A percentile compares a stretch with the other conserved stretches of the same genome.
phyloP scores from a whole-genome alignment of 1,284 basidiomycete genomes.

The Pascua guehoae region DNA sequence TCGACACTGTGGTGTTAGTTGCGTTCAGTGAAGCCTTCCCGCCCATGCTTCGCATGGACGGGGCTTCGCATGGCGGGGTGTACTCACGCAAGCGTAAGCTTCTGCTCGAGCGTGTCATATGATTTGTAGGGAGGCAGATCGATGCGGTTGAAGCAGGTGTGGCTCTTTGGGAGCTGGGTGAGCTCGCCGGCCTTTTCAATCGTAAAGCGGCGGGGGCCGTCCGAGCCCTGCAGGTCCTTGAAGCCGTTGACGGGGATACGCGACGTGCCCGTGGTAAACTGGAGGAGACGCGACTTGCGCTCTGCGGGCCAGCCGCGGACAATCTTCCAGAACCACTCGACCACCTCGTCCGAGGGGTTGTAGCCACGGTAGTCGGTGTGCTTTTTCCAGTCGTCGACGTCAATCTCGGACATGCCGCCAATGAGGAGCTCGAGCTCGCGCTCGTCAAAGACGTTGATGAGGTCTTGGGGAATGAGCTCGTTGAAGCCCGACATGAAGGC shows the following conservation, averaged over 20 bases:
- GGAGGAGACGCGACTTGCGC: constrained; percentile 86
- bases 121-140: constrained; percentile 89
- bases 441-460: constrained; percentile 97
- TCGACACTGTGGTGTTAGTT: constrained; percentile 58
- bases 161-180: constrained; percentile 76
- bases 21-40: not conserved
- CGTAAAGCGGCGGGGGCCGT: constrained; percentile 90
- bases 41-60: too few relatives aligned
- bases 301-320: constrained; percentile 94
- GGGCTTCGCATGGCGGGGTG: not conserved
- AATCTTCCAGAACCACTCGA: constrained; percentile 99
- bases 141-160: constrained; percentile 82
- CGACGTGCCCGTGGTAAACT: constrained; percentile 97
- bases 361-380: constrained; percentile 61
- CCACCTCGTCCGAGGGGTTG: constrained; percentile 71
- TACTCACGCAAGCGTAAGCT: constrained; percentile 70
- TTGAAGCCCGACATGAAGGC: constrained; percentile 94
- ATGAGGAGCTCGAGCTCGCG: constrained; percentile 93
- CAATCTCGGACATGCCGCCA: constrained; percentile 98
- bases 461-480: constrained; percentile 90
- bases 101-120: constrained; percentile 83
- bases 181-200: constrained; percentile 96
- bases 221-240: constrained; percentile 96
- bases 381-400: constrained; percentile 64
- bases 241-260: constrained; percentile 98